Percentiles rank a stretch among this genome's conserved stretches.
phyloP scores from a whole-genome alignment of 2,329 filamentous ascomycete species.

The Sclerotinia minor region DNA sequence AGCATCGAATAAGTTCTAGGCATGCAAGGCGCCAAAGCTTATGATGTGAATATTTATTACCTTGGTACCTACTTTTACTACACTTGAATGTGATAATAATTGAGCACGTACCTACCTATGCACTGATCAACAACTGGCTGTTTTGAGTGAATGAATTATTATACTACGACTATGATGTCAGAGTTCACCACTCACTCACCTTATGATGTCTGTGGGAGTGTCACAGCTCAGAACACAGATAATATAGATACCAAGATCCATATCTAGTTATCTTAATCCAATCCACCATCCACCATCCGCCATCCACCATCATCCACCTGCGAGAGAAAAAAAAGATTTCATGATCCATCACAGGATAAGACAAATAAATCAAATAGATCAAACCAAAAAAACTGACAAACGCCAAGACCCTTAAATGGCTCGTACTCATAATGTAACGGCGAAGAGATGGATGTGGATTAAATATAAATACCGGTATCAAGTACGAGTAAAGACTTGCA shows the following conservation, averaged over 20 bases:
- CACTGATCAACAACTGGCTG: neutral
- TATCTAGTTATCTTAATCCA: neutral
- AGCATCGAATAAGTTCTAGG: neutral
- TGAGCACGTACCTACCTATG: neutral
- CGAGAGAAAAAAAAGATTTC: neutral
- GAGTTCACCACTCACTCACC: neutral
- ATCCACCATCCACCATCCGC: too few relatives aligned
- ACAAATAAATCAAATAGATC: neutral
- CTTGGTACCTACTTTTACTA: too few relatives aligned
- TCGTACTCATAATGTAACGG: neutral
- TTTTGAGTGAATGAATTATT: neutral
- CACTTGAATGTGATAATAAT: too few relatives aligned
- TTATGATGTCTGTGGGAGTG: neutral
- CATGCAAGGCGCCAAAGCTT: constrained; percentile 2
- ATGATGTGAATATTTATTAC: neutral
- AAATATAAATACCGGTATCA: too few relatives aligned
- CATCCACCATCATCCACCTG: too few relatives aligned
- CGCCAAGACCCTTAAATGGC: neutral
- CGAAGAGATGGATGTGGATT: neutral
- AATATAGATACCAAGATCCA: neutral
- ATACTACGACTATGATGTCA: neutral
- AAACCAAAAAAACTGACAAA: neutral
- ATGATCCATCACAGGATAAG: neutral
- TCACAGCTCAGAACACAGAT: constrained; percentile 1
- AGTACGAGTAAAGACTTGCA: too few relatives aligned